A percentile compares a stretch with the other conserved stretches of the same genome.
phyloP scores from a whole-genome alignment of 805 yeast species.

The Candida ulmi region DNA sequence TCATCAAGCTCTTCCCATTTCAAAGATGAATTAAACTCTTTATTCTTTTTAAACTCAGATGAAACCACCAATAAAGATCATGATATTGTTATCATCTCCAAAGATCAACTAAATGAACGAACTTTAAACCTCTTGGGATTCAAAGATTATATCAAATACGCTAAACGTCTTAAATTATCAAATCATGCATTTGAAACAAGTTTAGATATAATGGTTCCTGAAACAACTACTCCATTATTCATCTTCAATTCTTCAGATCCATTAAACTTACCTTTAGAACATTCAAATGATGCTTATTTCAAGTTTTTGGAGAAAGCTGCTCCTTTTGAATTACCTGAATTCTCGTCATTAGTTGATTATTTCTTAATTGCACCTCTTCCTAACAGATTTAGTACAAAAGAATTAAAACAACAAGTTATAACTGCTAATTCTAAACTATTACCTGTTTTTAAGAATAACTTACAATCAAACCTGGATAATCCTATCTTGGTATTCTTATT shows the following conservation, averaged over 20 bases:
- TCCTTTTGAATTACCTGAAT: constrained; percentile 35
- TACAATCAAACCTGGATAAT: constrained; percentile 10
- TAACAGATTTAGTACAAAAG: constrained; percentile 14
- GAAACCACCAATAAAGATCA: constrained; percentile 4
- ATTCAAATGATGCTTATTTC: constrained; percentile 16
- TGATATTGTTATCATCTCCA: constrained; percentile 25
- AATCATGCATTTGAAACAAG: constrained; percentile 11
- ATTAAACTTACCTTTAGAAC: constrained; percentile 9
- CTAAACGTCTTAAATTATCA: constrained; percentile 17
- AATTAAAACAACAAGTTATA: constrained; percentile 8
- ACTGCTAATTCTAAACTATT: constrained; percentile 5
- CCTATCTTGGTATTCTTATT: constrained; percentile 37
- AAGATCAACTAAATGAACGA: constrained; percentile 18
- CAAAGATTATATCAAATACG: constrained; percentile 17
- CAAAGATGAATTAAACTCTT: constrained; percentile 7
- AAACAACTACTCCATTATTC: constrained; percentile 29
- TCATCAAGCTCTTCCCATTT: too few species aligned
- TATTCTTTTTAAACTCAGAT: neutral
- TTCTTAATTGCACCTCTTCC: constrained; percentile 33
- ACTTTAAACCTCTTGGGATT: constrained; percentile 23
- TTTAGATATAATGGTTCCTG: constrained; percentile 27
- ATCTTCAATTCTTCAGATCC: constrained; percentile 31
- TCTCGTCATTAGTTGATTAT: constrained; percentile 31
- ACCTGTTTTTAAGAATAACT: constrained; percentile 26
- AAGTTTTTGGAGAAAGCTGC: constrained; percentile 26